phyloP scores from a whole-genome alignment of 495 filamentous ascomycete genomes.

The Pseudoneurospora amorphoporcata region DNA sequence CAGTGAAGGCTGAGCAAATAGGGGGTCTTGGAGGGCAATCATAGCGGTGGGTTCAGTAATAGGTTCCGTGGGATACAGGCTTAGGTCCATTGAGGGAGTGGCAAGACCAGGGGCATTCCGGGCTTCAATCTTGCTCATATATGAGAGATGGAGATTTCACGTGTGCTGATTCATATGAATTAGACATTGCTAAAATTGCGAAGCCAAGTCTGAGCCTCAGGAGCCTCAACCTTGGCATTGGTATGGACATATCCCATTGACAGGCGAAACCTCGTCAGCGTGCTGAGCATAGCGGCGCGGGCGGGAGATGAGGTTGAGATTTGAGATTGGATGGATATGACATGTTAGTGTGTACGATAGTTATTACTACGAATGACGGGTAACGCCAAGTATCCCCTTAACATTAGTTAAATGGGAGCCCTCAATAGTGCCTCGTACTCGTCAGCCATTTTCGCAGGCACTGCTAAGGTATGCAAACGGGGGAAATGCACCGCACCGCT shows the following conservation, averaged over 20 bases:
- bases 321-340: neutral
- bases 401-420: neutral
- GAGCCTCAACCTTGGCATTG: neutral
- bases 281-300: neutral
- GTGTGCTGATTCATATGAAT: neutral
- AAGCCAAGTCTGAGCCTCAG: neutral
- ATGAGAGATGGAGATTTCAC: neutral
- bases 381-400: neutral
- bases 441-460: neutral
- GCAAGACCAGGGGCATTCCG: neutral
- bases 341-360: neutral
- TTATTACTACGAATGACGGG: neutral
- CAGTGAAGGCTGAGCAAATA: neutral
- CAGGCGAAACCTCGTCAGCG: neutral
- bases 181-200: neutral
- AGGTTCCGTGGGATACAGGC: neutral
- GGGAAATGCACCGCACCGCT: neutral
- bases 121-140: neutral
- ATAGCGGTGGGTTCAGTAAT: neutral
- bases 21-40: neutral
- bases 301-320: neutral
- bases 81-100: neutral
- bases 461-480: neutral
- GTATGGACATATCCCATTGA: neutral
- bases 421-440: neutral